Conservation (phyloP, 768 basidiomycete species). For the Pleurotus cornucopiae region DNA sequence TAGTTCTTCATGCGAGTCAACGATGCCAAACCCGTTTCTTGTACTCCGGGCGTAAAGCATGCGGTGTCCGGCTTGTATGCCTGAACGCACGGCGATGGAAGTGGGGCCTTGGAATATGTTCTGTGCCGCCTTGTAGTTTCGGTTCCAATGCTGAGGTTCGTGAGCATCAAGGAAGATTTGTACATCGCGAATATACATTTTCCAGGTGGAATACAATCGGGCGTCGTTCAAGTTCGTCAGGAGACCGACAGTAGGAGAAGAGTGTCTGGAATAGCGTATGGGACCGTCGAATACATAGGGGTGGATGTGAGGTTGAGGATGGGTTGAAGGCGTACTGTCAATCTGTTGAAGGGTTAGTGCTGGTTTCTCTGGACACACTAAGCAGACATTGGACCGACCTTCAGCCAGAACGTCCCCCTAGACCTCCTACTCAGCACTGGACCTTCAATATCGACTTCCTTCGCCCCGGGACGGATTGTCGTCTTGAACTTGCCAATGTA, state of each 20-base stretch:
- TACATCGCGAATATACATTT: conserved; percentile 61
- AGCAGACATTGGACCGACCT: conserved; percentile 33
- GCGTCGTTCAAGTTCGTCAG: conserved; percentile 58
- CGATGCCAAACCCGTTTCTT: conserved; percentile 57
- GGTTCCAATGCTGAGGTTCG: conserved; percentile 61
- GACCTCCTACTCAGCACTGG: conserved; percentile 37
- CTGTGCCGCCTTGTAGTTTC: conserved; percentile 63
- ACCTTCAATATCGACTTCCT: conserved; percentile 61
- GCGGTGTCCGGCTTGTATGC: conserved; percentile 68
- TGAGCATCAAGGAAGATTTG: conserved; percentile 54
- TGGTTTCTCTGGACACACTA: too few species aligned
- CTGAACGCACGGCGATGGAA: conserved; percentile 59
- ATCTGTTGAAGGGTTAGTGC: conserved; percentile 36
- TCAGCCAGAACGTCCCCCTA: conserved; percentile 66
- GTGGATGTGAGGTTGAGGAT: conserved; percentile 29
- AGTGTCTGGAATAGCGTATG: conserved; percentile 66
- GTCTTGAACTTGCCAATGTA: conserved; percentile 62
- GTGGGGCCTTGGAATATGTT: conserved; percentile 64
- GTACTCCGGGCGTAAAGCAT: conserved; percentile 71
- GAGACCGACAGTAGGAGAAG: conserved; percentile 64
- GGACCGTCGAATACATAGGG: conserved; percentile 74
- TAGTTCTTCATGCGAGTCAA: conserved; percentile 46
- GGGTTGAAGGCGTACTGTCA: conserved; percentile 42
- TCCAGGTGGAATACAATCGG: conserved; percentile 78
- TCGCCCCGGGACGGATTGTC: conserved; percentile 48